Evolutionary conservation across 139 green algal genomes (phyloP).

Genomic region (Pseudopediastrum boryanum): DNA sequence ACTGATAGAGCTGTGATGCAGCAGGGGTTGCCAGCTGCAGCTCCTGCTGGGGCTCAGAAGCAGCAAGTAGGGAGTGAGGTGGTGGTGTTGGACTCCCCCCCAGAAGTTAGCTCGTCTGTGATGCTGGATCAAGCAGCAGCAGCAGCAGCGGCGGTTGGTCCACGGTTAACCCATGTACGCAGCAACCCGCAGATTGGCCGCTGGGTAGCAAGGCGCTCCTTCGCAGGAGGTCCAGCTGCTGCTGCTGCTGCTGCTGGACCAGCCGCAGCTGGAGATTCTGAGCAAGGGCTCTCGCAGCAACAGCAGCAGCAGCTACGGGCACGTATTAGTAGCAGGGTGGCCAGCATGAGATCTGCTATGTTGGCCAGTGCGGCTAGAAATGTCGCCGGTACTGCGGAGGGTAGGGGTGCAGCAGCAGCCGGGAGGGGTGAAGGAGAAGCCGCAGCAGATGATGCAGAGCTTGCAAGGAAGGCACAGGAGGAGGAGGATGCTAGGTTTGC

Average conservation of each 20-base stretch:
- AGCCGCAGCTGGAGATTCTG: neutral
- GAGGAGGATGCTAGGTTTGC: conserved; percentile 37
- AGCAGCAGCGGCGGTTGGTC: neutral
- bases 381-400: neutral
- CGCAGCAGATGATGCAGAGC: conserved; percentile 14
- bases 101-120: neutral
- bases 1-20: too few relatives aligned
- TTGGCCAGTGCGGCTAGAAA: neutral
- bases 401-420: neutral
- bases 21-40: too few relatives aligned
- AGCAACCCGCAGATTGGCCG: too few relatives aligned
- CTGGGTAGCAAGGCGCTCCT: too few relatives aligned
- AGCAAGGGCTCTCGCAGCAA: neutral
- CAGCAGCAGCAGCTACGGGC: conserved; percentile 13
- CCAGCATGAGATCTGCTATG: neutral
- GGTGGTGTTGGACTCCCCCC: too few relatives aligned
- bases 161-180: neutral
- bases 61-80: too few relatives aligned
- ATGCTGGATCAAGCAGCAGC: neutral
- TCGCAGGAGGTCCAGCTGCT: conserved; percentile 8
- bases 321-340: neutral
- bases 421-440: conserved; percentile 1
- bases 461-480: conserved; percentile 23
- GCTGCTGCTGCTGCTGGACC: neutral
- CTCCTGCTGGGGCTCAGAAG: too few relatives aligned